phyloP scores from a whole-genome alignment of 345 rosid genomes.

The Anacardium occidentale region DNA sequence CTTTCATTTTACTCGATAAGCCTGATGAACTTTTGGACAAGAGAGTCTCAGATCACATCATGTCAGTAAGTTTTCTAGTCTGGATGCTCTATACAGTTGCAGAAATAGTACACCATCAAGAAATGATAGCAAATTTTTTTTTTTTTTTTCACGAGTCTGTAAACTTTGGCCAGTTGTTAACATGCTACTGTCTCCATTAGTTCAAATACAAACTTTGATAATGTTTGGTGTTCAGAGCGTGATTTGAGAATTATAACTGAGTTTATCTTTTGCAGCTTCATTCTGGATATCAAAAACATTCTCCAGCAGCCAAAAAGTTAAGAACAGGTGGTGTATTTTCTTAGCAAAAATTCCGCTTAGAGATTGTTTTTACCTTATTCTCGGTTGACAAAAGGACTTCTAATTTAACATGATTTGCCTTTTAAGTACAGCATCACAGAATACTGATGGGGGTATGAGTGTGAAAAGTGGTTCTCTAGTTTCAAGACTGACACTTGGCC shows the following conservation, averaged over 20 bases:
- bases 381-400: background rate
- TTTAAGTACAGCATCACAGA: conserved; percentile 45
- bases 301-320: conserved; percentile 49
- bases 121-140: background rate
- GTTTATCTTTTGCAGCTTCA: conserved; percentile 63
- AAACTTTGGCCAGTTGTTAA: background rate
- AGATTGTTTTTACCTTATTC: background rate
- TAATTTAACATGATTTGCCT: conserved; percentile 8
- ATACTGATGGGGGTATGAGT: conserved; percentile 33
- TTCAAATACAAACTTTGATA: background rate
- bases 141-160: background rate
- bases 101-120: background rate
- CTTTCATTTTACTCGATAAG: conserved; percentile 93
- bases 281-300: conserved; percentile 57
- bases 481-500: conserved; percentile 77
- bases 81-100: conserved; percentile 17
- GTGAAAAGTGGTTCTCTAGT: conserved; percentile 57
- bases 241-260: conserved; percentile 5
- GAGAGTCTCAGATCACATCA: conserved; percentile 89
- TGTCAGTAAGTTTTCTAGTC: conserved; percentile 70
- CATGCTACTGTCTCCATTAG: background rate
- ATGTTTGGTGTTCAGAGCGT: background rate
- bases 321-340: conserved; percentile 39
- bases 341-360: background rate
- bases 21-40: conserved; percentile 93